Conservation (phyloP, 2,329 filamentous ascomycete genomes). For the Cadophora sp. region DNA sequence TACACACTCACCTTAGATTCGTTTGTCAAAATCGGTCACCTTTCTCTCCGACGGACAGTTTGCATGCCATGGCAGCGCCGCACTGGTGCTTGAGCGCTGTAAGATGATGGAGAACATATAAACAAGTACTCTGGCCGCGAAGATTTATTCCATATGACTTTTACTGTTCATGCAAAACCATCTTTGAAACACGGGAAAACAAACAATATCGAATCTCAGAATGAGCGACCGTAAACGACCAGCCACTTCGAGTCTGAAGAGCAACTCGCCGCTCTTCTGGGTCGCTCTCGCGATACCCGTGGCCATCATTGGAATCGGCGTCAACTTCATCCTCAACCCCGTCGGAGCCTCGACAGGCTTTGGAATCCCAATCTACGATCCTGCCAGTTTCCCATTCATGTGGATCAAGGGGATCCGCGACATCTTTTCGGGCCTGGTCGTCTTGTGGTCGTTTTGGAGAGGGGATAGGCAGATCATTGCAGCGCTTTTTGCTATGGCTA, state of each 20-base stretch:
- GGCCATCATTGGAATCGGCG: not conserved
- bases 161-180: too few relatives aligned
- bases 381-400: not conserved
- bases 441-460: not conserved
- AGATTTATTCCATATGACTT: too few relatives aligned
- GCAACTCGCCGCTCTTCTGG: not conserved
- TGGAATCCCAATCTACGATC: not conserved
- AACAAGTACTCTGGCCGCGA: too few relatives aligned
- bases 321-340: not conserved
- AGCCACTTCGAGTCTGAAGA: not conserved
- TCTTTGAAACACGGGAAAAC: too few relatives aligned
- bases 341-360: not conserved
- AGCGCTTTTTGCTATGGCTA: not conserved
- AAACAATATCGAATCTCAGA: not conserved
- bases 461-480: not conserved
- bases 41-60: too few relatives aligned
- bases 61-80: too few relatives aligned
- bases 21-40: too few relatives aligned
- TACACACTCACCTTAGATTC: too few relatives aligned
- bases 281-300: not conserved
- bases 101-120: too few relatives aligned
- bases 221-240: not conserved
- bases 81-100: too few relatives aligned
- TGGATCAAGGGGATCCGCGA: not conserved
- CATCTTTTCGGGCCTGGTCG: not conserved